Evolutionary conservation across 2,329 filamentous ascomycete species (phyloP).

Genomic region (Chaetomiaceae sp.): DNA sequence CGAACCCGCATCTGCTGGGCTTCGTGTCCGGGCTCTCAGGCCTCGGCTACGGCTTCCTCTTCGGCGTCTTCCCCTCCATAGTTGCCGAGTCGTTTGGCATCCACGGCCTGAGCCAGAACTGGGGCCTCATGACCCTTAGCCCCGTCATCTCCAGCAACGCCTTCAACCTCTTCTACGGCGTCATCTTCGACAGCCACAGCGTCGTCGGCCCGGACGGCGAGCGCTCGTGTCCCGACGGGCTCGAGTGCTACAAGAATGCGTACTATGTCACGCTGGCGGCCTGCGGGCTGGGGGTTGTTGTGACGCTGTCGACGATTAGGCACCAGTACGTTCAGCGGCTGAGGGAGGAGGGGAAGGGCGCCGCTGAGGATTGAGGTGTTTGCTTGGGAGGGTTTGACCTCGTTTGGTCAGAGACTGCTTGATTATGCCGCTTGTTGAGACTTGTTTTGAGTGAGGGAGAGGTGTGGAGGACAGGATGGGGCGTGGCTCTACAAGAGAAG

Average conservation of each 20-base stretch:
- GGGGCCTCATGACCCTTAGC: conserved; percentile 89
- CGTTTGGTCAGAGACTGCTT: not conserved
- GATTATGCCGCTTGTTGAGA: not conserved
- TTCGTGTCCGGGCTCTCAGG: conserved; percentile 79
- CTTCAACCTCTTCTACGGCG: conserved; percentile 88
- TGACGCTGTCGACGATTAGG: conserved; percentile 66
- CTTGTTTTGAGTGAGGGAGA: too few species aligned
- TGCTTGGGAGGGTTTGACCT: too few species aligned
- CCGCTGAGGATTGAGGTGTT: conserved; percentile 33
- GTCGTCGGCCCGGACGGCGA: conserved; percentile 62
- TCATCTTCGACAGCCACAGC: conserved; percentile 75
- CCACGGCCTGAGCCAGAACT: conserved; percentile 84
- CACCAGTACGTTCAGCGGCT: conserved; percentile 43
- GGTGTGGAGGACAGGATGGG: too few species aligned
- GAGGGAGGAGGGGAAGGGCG: conserved; percentile 33
- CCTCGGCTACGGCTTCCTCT: conserved; percentile 85
- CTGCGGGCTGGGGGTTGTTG: conserved; percentile 60
- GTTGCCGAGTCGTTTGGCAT: conserved; percentile 88
- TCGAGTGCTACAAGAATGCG: conserved; percentile 73
- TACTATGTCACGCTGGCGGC: conserved; percentile 73
- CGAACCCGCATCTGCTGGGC: conserved; percentile 69
- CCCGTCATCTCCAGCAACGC: conserved; percentile 83
- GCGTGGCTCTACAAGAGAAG: too few species aligned
- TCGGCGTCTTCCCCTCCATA: conserved; percentile 88
- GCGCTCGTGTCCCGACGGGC: conserved; percentile 67